Base-by-base conservation (phyloP, 2,329 filamentous ascomycete species). In the Aureobasidium melanogenum region DNA sequence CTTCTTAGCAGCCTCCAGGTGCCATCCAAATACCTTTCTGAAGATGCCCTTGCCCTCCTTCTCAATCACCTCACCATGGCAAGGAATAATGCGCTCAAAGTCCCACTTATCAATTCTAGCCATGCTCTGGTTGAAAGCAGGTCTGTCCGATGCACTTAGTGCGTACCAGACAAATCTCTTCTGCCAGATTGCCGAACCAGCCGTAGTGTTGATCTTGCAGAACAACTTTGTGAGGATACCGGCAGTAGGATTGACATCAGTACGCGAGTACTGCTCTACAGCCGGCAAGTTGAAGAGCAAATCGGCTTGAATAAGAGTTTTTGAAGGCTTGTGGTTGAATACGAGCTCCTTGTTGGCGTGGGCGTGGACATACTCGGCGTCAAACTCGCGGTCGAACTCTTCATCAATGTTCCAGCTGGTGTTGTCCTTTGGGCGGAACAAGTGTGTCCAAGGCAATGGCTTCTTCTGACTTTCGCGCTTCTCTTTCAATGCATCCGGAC, bases 51-150 rank as follows among this genome's bases (percentile, higher is more conserved):
- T 96, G 10, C 83, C 91, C 3, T 80, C 82, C 1, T 72, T 81
- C 72, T 94, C 87, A 66, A 97, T 85, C 17, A 89, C 86, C 76
- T 99, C 94, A 9, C 94, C 94, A 75, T 99, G 94, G 72, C 93
- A 97, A 0, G 93, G 91, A 63, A 99, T 86, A 55, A 97, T 80
- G 41, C 86, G 86, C 65, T 87, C 84, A 71, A 97, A 96, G 62
- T 93, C 87, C 93, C 93, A 99, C 60, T 74, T 72, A 58, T 85
- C 79, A 64, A 97, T 93, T 63, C 81, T 80, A 66, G 74, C 76
- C 43, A 91, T 76, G 67, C 87, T 91, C 64, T 84, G 79, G 65
- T 85, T 86, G 73, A 91, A 95, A 15, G 83, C 85, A 5, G 74
- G 66, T 32, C 89, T 79, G 73, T 97, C 84, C 39, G 76, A 78